Evolutionary conservation across 2,329 filamentous ascomycete species (phyloP), one percentile per base, ranked within the genome.

Genomic region (Ophiocordyceps unilateralis): DNA sequence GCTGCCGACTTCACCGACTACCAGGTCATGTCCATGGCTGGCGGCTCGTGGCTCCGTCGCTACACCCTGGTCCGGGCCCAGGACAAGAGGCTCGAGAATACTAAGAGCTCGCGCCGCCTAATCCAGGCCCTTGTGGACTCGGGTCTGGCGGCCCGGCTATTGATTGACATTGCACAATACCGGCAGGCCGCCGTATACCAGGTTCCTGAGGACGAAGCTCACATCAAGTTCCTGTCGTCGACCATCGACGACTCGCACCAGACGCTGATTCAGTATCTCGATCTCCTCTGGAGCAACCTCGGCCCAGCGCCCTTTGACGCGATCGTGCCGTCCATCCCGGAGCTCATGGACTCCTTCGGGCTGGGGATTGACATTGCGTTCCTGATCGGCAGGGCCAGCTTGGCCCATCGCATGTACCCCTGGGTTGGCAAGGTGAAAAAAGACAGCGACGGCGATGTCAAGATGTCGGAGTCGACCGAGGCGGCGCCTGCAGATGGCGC

Each of bases 91-190:
- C 83, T 87, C 50, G 78, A 83, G 49, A 81, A 77, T 11, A 73
- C 72, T 44, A 76, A 72, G 44, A 86, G 85, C 39, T 84, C 87
- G 0, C 81, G 79, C 53, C 78, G 89, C 21, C 69, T 98, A 2
- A 78, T 93, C 57, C 79, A 78, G 53, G 80, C 85, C 12, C 67
- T 98, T 32, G 78, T 81, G 3, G 80, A 88, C 20, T 82, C 82
- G 0, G 78, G 78, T 41, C 71, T 96, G 41, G 84, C 83, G 21
- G 81, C 83, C 1, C 81, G 85, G 46, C 70, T 96, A 2, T 72
- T 98, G n/a, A 74, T 96, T 51, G 82, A 87, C 39, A 81, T 98
- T 51, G 84, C 88, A 0, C 88, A 95, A 55, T 87, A 94, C 59
- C 78, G 86, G 40, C 81, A 93, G 55, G 78, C 81, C n/a, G 91